Percentiles rank a stretch among this genome's conserved stretches.
Evolutionary conservation across 495 filamentous ascomycete species (phyloP).

Genomic region (Aspergillus cavernicola): DNA sequence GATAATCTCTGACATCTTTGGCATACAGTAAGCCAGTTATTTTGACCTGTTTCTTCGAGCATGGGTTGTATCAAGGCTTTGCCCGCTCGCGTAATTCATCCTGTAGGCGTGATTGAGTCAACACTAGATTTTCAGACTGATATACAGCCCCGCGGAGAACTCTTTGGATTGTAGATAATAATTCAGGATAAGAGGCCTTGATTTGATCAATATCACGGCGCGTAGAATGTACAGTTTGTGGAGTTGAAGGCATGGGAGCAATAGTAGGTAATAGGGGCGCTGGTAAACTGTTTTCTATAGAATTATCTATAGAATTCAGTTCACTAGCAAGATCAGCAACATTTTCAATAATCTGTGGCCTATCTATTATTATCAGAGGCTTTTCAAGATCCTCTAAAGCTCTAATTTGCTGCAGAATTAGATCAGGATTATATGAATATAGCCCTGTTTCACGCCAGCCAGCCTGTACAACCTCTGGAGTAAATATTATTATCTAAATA

Average conservation of each 20-base stretch:
- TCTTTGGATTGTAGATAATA: background rate
- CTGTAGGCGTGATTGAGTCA: background rate
- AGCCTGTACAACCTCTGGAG: background rate
- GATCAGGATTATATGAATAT: background rate
- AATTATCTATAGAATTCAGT: background rate
- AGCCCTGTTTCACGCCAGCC: background rate
- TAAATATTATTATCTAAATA: background rate
- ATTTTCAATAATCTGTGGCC: background rate
- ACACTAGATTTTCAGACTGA: background rate
- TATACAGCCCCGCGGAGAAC: background rate
- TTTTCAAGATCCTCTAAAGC: background rate
- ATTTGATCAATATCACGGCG: background rate
- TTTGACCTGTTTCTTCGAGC: background rate
- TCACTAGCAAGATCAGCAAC: background rate
- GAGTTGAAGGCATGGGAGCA: background rate
- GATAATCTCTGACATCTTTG: background rate
- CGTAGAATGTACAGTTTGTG: background rate
- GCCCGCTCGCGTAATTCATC: background rate
- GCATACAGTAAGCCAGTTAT: background rate
- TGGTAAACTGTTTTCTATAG: background rate
- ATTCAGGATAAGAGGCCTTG: background rate
- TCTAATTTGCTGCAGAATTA: background rate
- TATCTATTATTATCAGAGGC: background rate
- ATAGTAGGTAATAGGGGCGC: background rate
- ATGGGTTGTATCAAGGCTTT: background rate